These are phyloP conservation scores for Suhomyces xylopsoci DNA, from an alignment of 805 yeast genomes.

Conservation along the genomic window DNA sequence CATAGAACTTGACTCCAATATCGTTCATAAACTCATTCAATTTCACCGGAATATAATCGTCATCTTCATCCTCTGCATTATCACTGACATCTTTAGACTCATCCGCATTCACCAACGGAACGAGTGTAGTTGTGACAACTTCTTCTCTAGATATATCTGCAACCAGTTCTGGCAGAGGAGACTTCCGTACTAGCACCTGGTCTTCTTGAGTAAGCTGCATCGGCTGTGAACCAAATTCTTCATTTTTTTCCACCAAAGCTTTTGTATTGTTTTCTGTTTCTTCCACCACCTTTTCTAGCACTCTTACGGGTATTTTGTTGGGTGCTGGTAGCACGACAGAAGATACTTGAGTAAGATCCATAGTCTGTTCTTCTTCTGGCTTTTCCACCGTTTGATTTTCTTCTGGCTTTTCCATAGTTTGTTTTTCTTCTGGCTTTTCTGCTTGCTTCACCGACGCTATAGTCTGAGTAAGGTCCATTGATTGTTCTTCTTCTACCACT, in stretches of 20 bases:
- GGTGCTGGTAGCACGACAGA: background rate
- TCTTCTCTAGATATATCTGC: background rate
- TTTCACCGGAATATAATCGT: constrained; percentile 30
- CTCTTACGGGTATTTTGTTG: background rate
- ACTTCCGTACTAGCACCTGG: background rate
- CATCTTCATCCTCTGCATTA: constrained; percentile 14
- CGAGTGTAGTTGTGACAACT: constrained; percentile 19
- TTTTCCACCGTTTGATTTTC: too few relatives aligned
- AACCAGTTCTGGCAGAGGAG: background rate
- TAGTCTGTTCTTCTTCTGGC: constrained; percentile 1
- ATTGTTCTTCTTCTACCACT: constrained; percentile 5
- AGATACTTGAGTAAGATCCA: constrained; percentile 7
- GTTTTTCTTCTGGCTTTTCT: background rate
- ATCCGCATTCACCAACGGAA: constrained; percentile 22
- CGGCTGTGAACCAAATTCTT: constrained; percentile 13
- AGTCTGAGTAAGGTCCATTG: constrained; percentile 8
- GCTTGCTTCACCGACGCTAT: background rate
- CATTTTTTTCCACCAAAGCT: background rate
- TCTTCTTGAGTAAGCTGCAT: constrained; percentile 22
- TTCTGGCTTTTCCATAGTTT: too few relatives aligned
- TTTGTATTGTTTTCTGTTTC: background rate
- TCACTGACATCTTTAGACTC: constrained; percentile 7
- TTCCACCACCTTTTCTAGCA: background rate
- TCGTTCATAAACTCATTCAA: constrained; percentile 38
- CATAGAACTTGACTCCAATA: constrained; percentile 43